phyloP scores from a whole-genome alignment of 2,329 filamentous ascomycete species.

The Sordariomycetes sp. region DNA sequence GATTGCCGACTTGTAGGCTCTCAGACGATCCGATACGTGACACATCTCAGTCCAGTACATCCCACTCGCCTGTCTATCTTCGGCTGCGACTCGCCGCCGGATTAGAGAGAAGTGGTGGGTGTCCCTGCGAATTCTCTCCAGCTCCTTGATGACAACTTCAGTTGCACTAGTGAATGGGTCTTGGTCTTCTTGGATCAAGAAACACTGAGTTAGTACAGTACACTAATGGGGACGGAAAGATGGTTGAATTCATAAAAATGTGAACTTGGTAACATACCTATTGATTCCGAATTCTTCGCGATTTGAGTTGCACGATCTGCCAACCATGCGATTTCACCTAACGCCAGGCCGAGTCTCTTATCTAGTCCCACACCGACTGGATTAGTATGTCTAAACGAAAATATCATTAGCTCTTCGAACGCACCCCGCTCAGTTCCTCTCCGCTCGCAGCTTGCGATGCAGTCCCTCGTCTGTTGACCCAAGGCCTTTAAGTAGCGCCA shows the following conservation, averaged over 20 bases:
- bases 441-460: neutral
- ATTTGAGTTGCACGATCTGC: neutral
- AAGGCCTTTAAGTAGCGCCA: neutral
- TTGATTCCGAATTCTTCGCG: neutral
- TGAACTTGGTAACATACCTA: neutral
- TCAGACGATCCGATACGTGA: conserved; percentile 13
- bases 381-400: neutral
- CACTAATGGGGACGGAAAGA: neutral
- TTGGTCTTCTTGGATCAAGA: neutral
- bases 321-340: neutral
- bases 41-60: conserved; percentile 16
- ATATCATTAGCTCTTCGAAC: neutral
- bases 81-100: conserved; percentile 11
- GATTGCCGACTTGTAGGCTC: conserved; percentile 10
- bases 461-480: neutral
- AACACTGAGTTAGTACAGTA: neutral
- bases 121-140: neutral
- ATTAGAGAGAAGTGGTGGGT: conserved; percentile 3
- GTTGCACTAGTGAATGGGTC: neutral
- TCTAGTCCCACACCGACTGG: neutral
- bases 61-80: conserved; percentile 5
- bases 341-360: neutral
- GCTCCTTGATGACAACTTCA: neutral
- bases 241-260: neutral
- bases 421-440: neutral